Conservation (phyloP, 345 rosid species). For the Moricandia arvensis region DNA sequence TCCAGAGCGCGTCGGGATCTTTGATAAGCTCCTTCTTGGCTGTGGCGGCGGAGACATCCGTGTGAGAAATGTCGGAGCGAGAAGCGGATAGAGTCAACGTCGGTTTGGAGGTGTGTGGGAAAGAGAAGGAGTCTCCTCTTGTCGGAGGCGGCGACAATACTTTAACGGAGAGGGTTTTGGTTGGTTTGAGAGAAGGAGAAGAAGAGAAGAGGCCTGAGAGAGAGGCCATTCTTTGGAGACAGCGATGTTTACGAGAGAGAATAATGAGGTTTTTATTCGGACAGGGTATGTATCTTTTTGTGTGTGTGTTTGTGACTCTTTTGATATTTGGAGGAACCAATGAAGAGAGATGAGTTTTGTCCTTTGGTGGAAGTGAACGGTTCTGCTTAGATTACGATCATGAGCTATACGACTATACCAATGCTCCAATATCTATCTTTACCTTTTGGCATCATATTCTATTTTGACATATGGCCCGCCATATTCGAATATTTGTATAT, state of each 20-base stretch:
- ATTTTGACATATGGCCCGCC: constrained; percentile 8
- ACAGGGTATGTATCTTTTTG: neutral
- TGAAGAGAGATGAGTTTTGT: constrained; percentile 28
- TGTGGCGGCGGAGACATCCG: constrained; percentile 34
- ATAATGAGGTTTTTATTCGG: neutral
- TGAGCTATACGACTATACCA: neutral
- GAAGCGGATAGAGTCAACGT: constrained; percentile 25
- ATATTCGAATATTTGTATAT: no score
- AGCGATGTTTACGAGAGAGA: constrained; percentile 38
- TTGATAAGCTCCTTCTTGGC: constrained; percentile 57
- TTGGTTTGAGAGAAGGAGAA: constrained; percentile 37
- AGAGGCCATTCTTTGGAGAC: constrained; percentile 30
- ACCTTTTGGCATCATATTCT: constrained; percentile 5
- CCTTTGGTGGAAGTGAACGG: constrained; percentile 39
- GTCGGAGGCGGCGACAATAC: constrained; percentile 27
- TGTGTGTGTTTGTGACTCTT: neutral
- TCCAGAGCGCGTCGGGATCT: constrained; percentile 66
- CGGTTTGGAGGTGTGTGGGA: constrained; percentile 39
- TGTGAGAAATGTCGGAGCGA: constrained; percentile 50
- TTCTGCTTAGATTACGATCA: constrained; percentile 21
- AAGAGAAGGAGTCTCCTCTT: constrained; percentile 40
- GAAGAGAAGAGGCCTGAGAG: constrained; percentile 63
- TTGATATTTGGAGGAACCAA: constrained; percentile 31
- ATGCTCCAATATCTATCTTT: neutral
- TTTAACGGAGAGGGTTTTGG: constrained; percentile 29